Conservation (phyloP, 257 asterid species). For the Craterostigma plantagineum region DNA sequence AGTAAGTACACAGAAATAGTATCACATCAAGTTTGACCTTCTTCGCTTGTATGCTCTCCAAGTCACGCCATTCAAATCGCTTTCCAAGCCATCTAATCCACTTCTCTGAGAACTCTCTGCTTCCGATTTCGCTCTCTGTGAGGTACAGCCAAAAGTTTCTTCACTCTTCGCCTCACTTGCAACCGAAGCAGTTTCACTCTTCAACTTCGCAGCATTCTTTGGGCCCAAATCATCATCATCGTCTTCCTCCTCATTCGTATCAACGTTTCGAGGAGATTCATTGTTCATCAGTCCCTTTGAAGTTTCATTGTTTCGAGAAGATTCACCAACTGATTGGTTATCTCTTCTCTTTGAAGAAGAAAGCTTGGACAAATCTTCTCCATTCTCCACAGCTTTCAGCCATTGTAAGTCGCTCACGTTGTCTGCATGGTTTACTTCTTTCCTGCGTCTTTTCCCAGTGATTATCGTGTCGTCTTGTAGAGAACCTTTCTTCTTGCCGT, state of each 20-base stretch:
- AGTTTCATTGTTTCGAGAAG: too few species aligned
- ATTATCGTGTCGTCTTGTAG: slow-evolving; percentile 27
- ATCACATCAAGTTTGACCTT: too few species aligned
- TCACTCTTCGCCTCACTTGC: slow-evolving; percentile 46
- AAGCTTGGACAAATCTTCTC: slow-evolving; percentile 27
- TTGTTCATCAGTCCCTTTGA: slow-evolving; percentile 8
- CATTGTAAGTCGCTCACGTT: slow-evolving; percentile 45
- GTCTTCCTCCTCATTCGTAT: too few species aligned
- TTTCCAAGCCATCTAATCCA: slow-evolving; percentile 18
- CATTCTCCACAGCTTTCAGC: slow-evolving; percentile 60
- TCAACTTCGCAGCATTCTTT: slow-evolving; percentile 17
- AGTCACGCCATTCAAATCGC: slow-evolving; percentile 36
- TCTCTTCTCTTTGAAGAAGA: slow-evolving; percentile 32
- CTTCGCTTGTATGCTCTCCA: too few species aligned
- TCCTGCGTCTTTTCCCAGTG: slow-evolving; percentile 74
- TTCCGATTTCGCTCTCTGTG: slow-evolving; percentile 31
- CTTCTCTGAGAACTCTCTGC: slow-evolving; percentile 26
- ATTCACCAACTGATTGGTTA: slow-evolving; percentile 11
- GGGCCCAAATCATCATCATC: slow-evolving; percentile 8
- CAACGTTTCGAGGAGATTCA: slow-evolving; percentile 1
- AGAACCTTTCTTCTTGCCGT: slow-evolving; percentile 41
- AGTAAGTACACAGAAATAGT: too few species aligned
- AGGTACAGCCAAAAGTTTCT: slow-evolving; percentile 18
- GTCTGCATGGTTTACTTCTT: slow-evolving; percentile 68
- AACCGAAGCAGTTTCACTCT: slow-evolving; percentile 23